These are phyloP conservation scores for Boechera divaricarpa DNA, from an alignment of 345 rosid species.

Conservation along the genomic window DNA sequence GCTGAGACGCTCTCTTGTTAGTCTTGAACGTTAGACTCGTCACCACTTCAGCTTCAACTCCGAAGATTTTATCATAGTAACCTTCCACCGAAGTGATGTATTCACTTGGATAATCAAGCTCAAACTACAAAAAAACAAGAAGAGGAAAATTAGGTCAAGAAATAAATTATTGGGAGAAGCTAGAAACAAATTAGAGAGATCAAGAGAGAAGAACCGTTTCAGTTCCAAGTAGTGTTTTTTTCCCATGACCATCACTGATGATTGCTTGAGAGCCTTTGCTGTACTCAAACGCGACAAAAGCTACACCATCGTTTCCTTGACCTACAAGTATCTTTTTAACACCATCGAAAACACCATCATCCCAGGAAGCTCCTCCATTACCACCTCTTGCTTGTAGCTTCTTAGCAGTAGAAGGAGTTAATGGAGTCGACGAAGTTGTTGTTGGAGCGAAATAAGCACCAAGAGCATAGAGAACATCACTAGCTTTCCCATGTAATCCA, in stretches of 20 bases:
- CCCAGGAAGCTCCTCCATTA: conserved; percentile 26
- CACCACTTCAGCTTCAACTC: neutral
- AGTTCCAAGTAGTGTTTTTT: conserved; percentile 13
- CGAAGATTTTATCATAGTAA: conserved; percentile 19
- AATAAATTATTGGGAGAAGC: neutral
- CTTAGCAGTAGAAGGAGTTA: neutral
- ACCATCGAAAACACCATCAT: conserved; percentile 33
- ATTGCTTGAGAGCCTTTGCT: conserved; percentile 20
- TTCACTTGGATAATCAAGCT: conserved; percentile 25
- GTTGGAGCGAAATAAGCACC: conserved; percentile 27
- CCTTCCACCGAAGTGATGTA: conserved; percentile 31
- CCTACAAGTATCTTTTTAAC: conserved; percentile 27
- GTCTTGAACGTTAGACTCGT: conserved; percentile 32
- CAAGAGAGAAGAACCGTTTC: conserved; percentile 9
- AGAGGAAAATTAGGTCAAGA: neutral
- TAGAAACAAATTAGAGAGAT: neutral
- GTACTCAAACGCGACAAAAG: conserved; percentile 27
- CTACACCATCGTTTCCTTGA: conserved; percentile 25
- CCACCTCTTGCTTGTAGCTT: conserved; percentile 17
- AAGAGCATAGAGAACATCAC: conserved; percentile 29
- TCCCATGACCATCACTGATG: conserved; percentile 18
- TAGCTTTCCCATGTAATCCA: conserved; percentile 32
- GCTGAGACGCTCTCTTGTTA: conserved; percentile 31
- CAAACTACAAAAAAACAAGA: conserved; percentile 3
- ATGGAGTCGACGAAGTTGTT: neutral